Conservation (phyloP, 306 rosid species). For the Pterocarpus santalinus region DNA sequence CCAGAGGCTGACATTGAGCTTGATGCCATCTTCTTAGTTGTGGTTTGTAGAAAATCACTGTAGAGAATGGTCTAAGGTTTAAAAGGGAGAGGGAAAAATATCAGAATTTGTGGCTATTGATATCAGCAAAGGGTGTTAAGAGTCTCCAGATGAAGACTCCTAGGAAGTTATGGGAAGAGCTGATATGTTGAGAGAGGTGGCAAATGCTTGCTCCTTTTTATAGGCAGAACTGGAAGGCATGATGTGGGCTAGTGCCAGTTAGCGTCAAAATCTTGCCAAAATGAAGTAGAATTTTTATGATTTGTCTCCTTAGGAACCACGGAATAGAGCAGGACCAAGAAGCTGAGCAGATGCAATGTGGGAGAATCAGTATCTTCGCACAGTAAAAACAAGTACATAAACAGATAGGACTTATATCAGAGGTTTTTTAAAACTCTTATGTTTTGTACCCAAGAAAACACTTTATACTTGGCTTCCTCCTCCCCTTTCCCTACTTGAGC, state of each 20-base stretch:
- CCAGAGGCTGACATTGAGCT: conserved; percentile 79
- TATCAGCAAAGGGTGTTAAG: neutral
- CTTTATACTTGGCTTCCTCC: neutral
- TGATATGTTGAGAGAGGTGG: conserved; percentile 55
- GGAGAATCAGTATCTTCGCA: conserved; percentile 66
- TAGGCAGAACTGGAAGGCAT: conserved; percentile 55
- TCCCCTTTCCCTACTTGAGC: neutral
- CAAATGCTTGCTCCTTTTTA: conserved; percentile 67
- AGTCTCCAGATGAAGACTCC: conserved; percentile 38
- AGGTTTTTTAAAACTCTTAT: neutral
- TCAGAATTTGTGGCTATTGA: neutral
- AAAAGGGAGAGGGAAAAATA: neutral
- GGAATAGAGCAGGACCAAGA: conserved; percentile 53
- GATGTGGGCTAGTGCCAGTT: conserved; percentile 68
- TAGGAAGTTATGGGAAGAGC: conserved; percentile 1
- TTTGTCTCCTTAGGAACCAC: conserved; percentile 72
- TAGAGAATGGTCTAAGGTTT: conserved; percentile 6
- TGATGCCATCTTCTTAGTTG: conserved; percentile 63
- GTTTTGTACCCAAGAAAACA: neutral
- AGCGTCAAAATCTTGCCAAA: conserved; percentile 62
- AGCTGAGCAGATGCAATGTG: conserved; percentile 51
- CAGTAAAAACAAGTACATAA: conserved; percentile 38
- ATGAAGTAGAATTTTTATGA: conserved; percentile 67
- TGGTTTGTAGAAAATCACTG: neutral
- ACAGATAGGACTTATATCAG: neutral